Evolutionary conservation across 2,329 filamentous ascomycete species (phyloP).

Genomic region (Cladobotryum protrusum): DNA sequence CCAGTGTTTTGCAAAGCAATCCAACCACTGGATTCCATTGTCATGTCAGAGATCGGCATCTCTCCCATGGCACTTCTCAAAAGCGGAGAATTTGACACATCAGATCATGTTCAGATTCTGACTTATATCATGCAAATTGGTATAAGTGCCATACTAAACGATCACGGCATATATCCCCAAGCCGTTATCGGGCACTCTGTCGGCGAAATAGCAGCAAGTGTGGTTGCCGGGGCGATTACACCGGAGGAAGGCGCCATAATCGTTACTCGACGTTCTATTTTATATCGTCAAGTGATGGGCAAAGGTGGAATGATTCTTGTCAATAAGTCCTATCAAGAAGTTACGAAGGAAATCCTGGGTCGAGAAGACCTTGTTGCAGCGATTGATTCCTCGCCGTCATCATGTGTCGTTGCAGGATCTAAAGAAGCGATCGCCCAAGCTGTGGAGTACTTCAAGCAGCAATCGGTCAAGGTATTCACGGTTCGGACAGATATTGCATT

Average conservation of each 20-base stretch:
- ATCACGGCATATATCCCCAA: not conserved
- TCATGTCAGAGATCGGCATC: constrained; percentile 1
- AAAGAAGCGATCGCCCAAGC: not conserved
- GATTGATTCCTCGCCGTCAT: constrained; percentile 10
- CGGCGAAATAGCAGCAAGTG: constrained; percentile 11
- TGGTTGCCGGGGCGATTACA: constrained; percentile 9
- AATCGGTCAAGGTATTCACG: constrained; percentile 1
- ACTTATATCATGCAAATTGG: constrained; percentile 11
- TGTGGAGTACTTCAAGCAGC: not conserved
- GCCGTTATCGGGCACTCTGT: constrained; percentile 12
- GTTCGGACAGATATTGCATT: constrained; percentile 12
- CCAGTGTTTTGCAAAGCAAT: constrained; percentile 9
- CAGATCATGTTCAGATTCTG: constrained; percentile 7
- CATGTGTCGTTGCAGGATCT: constrained; percentile 7
- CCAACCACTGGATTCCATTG: constrained; percentile 3
- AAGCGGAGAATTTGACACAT: constrained; percentile 6
- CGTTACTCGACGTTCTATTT: constrained; percentile 1
- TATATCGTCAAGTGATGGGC: constrained; percentile 2
- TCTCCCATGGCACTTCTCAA: not conserved
- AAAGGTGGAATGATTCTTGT: constrained; percentile 9
- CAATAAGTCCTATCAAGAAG: not conserved
- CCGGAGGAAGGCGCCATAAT: constrained; percentile 8
- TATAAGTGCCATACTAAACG: not conserved
- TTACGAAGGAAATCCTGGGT: not conserved
- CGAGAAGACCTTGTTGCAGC: constrained; percentile 6